These are phyloP conservation scores for Aotearoamyces nothofagi DNA, from an alignment of 2,329 filamentous ascomycete genomes.

Conservation along the genomic window DNA sequence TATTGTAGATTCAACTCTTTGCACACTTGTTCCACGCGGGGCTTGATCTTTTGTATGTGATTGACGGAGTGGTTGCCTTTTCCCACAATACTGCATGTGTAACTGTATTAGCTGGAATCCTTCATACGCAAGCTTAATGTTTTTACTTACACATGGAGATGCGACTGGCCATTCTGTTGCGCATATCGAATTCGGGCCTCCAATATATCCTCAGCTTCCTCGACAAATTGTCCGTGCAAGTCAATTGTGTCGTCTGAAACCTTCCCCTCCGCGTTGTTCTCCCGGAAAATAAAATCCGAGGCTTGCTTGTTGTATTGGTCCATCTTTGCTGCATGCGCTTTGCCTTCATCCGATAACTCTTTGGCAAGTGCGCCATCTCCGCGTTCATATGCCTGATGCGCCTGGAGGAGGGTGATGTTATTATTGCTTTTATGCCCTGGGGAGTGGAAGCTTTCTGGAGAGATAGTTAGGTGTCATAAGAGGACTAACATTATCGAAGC, in stretches of 20 bases:
- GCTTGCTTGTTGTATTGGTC: constrained; percentile 84
- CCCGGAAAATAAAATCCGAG: constrained; percentile 85
- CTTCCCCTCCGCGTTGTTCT: constrained; percentile 71
- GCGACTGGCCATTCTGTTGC: constrained; percentile 54
- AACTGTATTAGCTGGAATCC: too few relatives aligned
- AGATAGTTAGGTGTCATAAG: background rate
- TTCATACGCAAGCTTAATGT: too few relatives aligned
- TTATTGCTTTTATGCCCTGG: background rate
- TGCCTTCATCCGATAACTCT: constrained; percentile 69
- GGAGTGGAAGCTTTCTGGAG: too few relatives aligned
- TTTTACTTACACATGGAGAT: constrained; percentile 74
- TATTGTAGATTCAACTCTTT: constrained; percentile 70
- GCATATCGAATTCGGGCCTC: constrained; percentile 74
- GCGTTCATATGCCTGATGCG: constrained; percentile 64
- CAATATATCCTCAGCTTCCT: constrained; percentile 85
- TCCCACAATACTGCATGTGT: constrained; percentile 69
- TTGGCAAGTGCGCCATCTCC: constrained; percentile 80
- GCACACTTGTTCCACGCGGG: constrained; percentile 81
- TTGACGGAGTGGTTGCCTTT: constrained; percentile 77
- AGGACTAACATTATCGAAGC: constrained; percentile 51
- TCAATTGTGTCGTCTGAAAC: constrained; percentile 77
- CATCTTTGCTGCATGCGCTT: constrained; percentile 70
- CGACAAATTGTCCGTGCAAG: constrained; percentile 85
- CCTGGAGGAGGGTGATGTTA: constrained; percentile 25
- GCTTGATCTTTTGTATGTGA: constrained; percentile 88